phyloP scores from a whole-genome alignment of 495 filamentous ascomycete species.

The Penicillium bialowiezense region DNA sequence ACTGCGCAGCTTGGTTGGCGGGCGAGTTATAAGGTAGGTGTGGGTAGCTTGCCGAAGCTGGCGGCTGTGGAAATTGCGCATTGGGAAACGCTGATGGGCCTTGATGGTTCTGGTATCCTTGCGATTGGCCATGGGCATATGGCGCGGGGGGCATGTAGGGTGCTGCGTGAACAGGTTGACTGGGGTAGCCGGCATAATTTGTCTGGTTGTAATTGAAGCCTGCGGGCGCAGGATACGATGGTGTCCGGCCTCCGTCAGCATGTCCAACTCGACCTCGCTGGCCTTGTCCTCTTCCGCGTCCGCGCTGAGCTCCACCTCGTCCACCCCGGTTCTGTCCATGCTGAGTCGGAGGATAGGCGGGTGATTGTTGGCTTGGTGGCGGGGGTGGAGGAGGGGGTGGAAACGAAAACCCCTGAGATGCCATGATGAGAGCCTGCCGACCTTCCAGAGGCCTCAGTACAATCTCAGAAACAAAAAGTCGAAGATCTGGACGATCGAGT shows the following conservation, averaged over 20 bases:
- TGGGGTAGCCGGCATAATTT: conserved; percentile 31
- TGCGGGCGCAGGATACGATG: conserved; percentile 19
- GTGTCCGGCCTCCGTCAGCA: conserved; percentile 16
- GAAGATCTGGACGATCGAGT: background rate
- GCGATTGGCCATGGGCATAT: conserved; percentile 24
- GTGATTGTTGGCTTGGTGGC: conserved; percentile 27
- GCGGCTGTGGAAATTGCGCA: conserved; percentile 27
- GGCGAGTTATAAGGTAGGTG: conserved; percentile 28
- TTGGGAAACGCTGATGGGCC: conserved; percentile 20
- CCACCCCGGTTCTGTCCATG: conserved; percentile 36
- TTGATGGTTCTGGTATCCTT: conserved; percentile 24
- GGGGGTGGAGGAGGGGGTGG: conserved; percentile 50
- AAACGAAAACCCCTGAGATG: conserved; percentile 49
- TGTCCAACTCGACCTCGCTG: conserved; percentile 47
- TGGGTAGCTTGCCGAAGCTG: conserved; percentile 26
- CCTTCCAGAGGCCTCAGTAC: conserved; percentile 22
- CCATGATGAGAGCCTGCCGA: conserved; percentile 34
- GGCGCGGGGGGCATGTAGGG: conserved; percentile 27
- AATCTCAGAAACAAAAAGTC: background rate
- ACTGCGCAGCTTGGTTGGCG: conserved; percentile 14
- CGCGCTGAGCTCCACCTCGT: conserved; percentile 33
- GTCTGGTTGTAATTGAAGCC: conserved; percentile 28
- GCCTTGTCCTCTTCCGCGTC: conserved; percentile 43
- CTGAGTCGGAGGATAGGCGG: conserved; percentile 23
- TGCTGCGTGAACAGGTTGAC: conserved; percentile 26